phyloP scores from a whole-genome alignment of 805 yeast genomes.

The Lipomyces spencermartinsiae region DNA sequence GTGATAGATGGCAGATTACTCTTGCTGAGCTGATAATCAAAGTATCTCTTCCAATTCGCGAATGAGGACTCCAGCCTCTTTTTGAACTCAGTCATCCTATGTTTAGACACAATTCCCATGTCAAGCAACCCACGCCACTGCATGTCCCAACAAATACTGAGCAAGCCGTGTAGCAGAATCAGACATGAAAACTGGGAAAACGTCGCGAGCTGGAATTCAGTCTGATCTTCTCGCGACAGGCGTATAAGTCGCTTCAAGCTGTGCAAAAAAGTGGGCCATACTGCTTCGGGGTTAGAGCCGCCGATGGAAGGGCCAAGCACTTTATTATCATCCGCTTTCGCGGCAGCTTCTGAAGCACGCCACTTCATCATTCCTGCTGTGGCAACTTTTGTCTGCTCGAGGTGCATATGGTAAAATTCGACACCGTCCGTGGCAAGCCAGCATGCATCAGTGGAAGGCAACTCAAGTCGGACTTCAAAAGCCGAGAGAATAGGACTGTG shows the following conservation, averaged over 20 bases:
- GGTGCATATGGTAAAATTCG: conserved; percentile 30
- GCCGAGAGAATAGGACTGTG: conserved; percentile 49
- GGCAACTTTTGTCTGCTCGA: conserved; percentile 27
- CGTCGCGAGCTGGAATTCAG: conserved; percentile 28
- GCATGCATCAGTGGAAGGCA: conserved; percentile 55
- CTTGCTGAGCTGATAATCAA: conserved; percentile 47
- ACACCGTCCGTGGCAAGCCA: conserved; percentile 49
- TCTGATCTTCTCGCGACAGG: conserved; percentile 28
- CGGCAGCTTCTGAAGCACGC: conserved; percentile 8
- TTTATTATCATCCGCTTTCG: neutral
- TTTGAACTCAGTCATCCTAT: conserved; percentile 45
- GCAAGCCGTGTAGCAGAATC: conserved; percentile 50
- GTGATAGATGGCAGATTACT: conserved; percentile 35
- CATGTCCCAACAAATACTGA: conserved; percentile 48
- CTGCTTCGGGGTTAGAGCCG: conserved; percentile 14
- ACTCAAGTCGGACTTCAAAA: conserved; percentile 53
- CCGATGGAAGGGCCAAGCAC: conserved; percentile 5
- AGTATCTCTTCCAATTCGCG: conserved; percentile 49
- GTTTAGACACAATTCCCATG: conserved; percentile 48
- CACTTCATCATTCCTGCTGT: conserved; percentile 22
- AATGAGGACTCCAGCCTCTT: conserved; percentile 47
- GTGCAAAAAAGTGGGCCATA: conserved; percentile 36
- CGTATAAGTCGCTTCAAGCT: conserved; percentile 34
- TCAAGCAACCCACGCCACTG: conserved; percentile 47
- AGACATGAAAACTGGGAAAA: conserved; percentile 49